Conservation (phyloP, 164 flowering plant species). For the Cinnamomum chago region DNA sequence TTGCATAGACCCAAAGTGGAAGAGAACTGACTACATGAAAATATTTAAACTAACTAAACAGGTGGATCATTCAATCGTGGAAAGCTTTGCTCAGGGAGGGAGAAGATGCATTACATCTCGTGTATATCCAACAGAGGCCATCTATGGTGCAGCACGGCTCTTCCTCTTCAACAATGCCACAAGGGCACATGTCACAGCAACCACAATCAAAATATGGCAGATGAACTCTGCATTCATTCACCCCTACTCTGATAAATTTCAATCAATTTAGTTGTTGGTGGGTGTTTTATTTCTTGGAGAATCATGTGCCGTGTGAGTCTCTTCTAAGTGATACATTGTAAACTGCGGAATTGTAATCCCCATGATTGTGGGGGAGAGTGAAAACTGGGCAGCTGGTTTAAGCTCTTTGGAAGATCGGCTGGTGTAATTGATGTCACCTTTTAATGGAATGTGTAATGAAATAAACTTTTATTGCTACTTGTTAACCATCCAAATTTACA, state of each 20-base stretch:
- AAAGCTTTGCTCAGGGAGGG: conserved; percentile 89
- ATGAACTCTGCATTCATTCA: conserved; percentile 54
- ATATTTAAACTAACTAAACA: conserved; percentile 7
- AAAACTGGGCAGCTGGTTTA: no score
- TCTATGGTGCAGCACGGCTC: conserved; percentile 46
- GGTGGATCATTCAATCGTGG: conserved; percentile 81
- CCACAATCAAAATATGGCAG: conserved; percentile 69
- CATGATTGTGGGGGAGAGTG: no score
- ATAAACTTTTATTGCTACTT: no score
- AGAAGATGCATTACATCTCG: conserved; percentile 67
- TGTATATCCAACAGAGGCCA: conserved; percentile 75
- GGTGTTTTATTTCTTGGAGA: no score
- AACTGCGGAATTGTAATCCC: no score
- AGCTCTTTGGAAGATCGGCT: no score
- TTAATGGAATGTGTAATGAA: no score
- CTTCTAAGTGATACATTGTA: no score
- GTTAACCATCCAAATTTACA: no score
- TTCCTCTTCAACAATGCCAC: conserved; percentile 89
- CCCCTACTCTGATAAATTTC: conserved; percentile 24
- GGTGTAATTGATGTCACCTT: no score
- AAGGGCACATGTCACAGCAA: conserved; percentile 34
- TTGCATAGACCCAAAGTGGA: not conserved
- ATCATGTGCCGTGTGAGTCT: no score
- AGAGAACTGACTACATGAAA: not conserved
- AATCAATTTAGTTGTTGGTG: not conserved